Base-by-base conservation (phyloP, 371 early-diverging fungal species). In the Saksenaea vasiformis region DNA sequence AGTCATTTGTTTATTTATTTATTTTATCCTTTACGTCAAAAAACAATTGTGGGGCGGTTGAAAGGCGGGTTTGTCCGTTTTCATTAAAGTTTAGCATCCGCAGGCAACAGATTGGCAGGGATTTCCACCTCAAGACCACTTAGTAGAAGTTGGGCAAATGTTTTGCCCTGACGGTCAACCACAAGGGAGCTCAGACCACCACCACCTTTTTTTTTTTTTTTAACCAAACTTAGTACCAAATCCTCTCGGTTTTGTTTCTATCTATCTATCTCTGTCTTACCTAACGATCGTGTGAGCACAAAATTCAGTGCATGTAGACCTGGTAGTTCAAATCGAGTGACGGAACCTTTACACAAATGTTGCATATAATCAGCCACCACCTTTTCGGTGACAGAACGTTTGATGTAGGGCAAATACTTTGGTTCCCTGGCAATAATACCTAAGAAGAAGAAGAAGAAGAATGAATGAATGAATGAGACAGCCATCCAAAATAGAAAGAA, bases 101-200 rank as follows among this genome's bases (percentile, higher is more conserved):
- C 54, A 4, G 76, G 67, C 27, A 84, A 22, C 43, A 85, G 62
- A 24, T 78, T 73, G 24, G 76, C 75, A 61, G 91, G 91, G 1
- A 88, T 74, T 38, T 86, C 84, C 44, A 91, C 79, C 47, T 83
- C 79, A 47, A 83, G 67, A 0, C 78, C 74, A 35, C 82, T 78
- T 10, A 91, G 69, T 19, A 89, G 73, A 64, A 88, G 76, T 66
- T 90, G 90, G 10, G 87, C 91, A 74, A 85, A 91, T 0, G 90
- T 88, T 65, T 91, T 91, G 57, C 91, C 91, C 67, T 91, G 90
- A 36, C 88, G 79, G 78, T 91, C 91, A 61, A 90, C 66, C 24
- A 82, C 75, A 57, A 89, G 43, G 5, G 90, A 89, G 56, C 85
- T 81, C 22, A 91, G 73, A 4, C 91, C 91, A 47, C 91, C 91